These are phyloP conservation scores for Solanum virginianum DNA, from an alignment of 257 asterid species.

Conservation along the genomic window DNA sequence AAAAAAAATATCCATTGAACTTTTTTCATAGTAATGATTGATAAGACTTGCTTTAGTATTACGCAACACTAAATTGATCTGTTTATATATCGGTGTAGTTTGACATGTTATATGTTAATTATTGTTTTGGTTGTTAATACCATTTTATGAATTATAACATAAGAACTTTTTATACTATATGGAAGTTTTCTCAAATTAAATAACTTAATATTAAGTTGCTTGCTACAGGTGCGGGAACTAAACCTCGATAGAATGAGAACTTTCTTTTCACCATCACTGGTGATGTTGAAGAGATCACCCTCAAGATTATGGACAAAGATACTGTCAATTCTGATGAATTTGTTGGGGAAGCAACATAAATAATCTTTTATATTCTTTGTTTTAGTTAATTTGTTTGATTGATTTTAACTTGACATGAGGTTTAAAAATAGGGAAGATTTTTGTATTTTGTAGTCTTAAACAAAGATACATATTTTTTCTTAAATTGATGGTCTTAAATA, in stretches of 20 bases:
- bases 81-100: no score
- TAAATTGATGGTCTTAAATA: no score
- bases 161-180: neutral
- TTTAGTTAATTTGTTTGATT: neutral
- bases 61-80: no score
- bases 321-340: constrained; percentile 44
- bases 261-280: constrained; percentile 48
- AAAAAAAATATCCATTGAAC: no score
- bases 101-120: neutral
- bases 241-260: constrained; percentile 80
- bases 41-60: no score
- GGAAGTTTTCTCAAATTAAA: neutral
- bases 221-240: constrained; percentile 40
- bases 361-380: neutral
- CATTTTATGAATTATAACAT: neutral
- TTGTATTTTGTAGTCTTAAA: no score
- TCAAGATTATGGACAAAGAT: constrained; percentile 68
- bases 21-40: no score
- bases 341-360: constrained; percentile 73
- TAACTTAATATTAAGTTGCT: neutral
- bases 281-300: constrained; percentile 34
- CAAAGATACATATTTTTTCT: no score
- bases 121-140: neutral
- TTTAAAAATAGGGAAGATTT: no score
- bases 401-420: no score